Evolutionary conservation across 78 protist species (phyloP), one percentile per base, ranked within the genome.

Genomic region (Bigelowiella natans): DNA sequence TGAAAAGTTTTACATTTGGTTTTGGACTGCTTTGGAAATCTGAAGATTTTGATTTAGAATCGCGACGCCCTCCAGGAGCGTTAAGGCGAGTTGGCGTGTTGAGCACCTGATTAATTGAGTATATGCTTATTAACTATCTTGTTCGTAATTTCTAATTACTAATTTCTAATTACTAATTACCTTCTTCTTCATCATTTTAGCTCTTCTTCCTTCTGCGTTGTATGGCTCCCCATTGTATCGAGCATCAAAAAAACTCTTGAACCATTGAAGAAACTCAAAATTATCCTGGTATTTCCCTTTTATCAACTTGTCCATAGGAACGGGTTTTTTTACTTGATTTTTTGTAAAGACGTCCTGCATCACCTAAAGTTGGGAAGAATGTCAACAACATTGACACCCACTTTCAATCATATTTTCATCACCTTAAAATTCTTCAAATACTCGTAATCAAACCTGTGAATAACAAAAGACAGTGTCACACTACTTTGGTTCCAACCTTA

Each of bases 261-360:
- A 36, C 93, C 93, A 91, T n/a, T 93, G 94, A 28, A 88, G 29
- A 93, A 93, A 90, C 31, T 93, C 94, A 31, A 93, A 39, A 37
- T 85, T 91, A 40, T 93, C 94, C 91, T 91, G 93, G 85, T 86
- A 93, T 88, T 88, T 90, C 30, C 94, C 94, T 18, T 93, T 93
- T 11, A 73, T 86, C 38, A 93, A 89, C 26, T 39, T 83, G 30
- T 89, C 89, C n/a, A 93, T 92, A 39, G 36, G 40, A 11, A 92
- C 31, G 1, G 2, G 30, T 2, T 85, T 37, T 11, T 85, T 34
- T 28, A 85, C 18, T 11, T 85, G 7, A 18, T 51, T 7, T 18
- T 51, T 51, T 7, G 73, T 51, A 18, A 51, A 51, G 18, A 51
- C 18, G 73, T 7, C 73, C 18, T 51, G 73, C 34, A 51, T 18